Percentiles rank a stretch among this genome's conserved stretches.
Conservation (phyloP, 2,329 filamentous ascomycete species). For the Pseudocercospora eumusae region DNA sequence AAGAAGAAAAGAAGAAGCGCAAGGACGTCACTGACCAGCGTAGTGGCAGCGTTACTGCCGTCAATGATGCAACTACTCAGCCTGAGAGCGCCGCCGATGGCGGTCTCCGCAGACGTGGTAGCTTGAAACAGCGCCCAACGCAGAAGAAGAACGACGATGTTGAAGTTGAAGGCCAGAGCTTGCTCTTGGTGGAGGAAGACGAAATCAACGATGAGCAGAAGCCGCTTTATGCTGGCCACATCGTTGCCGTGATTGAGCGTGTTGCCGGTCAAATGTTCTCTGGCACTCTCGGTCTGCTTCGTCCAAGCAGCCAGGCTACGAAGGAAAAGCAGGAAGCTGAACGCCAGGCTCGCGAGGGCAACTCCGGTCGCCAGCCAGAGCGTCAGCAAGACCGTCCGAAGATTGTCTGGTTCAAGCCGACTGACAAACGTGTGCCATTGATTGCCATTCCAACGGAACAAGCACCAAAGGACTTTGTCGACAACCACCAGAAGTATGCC, state of each 20-base stretch:
- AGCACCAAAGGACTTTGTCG: constrained; percentile 94
- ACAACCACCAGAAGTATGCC: constrained; percentile 96
- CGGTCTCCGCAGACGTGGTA: constrained; percentile 87
- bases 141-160: constrained; percentile 99
- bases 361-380: constrained; percentile 71
- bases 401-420: constrained; percentile 99
- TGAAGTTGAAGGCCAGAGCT: constrained; percentile 95
- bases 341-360: constrained; percentile 84
- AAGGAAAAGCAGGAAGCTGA: constrained; percentile 99
- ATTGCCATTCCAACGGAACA: constrained; percentile 99
- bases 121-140: constrained; percentile 91
- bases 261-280: constrained; percentile 99
- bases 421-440: constrained; percentile 95
- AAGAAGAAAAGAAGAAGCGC: constrained; percentile 99
- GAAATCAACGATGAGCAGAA: constrained; percentile 99
- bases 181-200: constrained; percentile 95
- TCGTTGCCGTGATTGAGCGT: constrained; percentile 95
- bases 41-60: constrained; percentile 69
- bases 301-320: constrained; percentile 95
- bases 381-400: constrained; percentile 95
- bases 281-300: constrained; percentile 83
- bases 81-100: constrained; percentile 68
- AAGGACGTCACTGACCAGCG: constrained; percentile 97
- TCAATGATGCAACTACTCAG: constrained; percentile 61
- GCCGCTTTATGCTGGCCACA: constrained; percentile 92